Evolutionary conservation across 148 eudicot genomes (phyloP).

Genomic region (Silene conica): DNA sequence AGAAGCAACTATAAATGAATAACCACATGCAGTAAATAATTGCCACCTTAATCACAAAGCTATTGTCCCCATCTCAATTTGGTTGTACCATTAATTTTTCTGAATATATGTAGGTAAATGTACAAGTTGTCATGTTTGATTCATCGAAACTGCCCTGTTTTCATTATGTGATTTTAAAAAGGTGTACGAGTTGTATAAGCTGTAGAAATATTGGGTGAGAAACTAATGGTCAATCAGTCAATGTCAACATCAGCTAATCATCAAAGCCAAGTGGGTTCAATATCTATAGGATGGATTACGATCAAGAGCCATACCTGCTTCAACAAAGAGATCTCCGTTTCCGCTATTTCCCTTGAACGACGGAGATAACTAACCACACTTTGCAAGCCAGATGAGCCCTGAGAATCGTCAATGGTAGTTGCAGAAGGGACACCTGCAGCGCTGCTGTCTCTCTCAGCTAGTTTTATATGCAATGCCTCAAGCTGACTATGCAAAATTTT

Average conservation of each 20-base stretch:
- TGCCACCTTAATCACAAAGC: not conserved
- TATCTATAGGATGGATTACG: not conserved
- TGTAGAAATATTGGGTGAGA: not conserved
- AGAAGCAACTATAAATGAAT: not conserved
- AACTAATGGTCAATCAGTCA: not conserved
- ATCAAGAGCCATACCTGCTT: constrained; percentile 49
- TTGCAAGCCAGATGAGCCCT: constrained; percentile 65
- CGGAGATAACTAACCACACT: constrained; percentile 84
- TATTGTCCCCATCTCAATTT: too few species aligned
- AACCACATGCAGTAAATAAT: not conserved
- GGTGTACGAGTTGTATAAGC: not conserved
- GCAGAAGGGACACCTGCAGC: constrained; percentile 41
- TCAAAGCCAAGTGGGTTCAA: not conserved
- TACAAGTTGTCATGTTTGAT: too few species aligned
- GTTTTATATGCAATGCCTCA: constrained; percentile 78
- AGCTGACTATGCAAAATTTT: constrained; percentile 69
- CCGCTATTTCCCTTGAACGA: constrained; percentile 93
- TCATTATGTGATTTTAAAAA: not conserved
- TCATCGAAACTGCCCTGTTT: too few species aligned
- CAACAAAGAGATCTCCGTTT: constrained; percentile 85
- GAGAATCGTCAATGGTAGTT: constrained; percentile 29
- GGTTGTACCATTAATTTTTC: too few species aligned
- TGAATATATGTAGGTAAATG: too few species aligned
- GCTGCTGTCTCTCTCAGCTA: constrained; percentile 61
- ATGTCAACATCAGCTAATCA: not conserved